Evolutionary conservation across 768 basidiomycete genomes (phyloP), one percentile per base, ranked within the genome.

Genomic region (Phylloporus arenicola): DNA sequence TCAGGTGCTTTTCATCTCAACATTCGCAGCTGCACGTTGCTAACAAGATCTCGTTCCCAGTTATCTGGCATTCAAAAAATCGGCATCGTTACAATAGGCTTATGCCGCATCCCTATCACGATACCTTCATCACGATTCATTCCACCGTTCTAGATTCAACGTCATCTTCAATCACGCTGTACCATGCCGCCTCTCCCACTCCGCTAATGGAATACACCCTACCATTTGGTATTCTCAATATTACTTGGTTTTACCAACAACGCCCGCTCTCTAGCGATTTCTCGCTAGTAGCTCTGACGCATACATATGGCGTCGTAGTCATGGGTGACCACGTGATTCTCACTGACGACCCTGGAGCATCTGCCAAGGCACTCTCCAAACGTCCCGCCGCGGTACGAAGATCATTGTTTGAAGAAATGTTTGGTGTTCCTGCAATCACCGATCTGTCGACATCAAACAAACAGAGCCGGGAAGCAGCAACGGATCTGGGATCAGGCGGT

Each of bases 321-420:
- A 75, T 91, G 45, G 90, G 90, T 1, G 83, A 91, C 51, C 68
- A 75, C 16, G 67, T 76, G 19, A 60, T 64, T 20, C 60, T 68
- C 19, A 63, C 69, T 1, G 68, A 73, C 43, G 75, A 75, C 12
- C 75, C 77, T 35, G 75, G 74, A 17, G 59, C 70, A 4, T 65
- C 68, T 13, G 69, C 76, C 17, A 72, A 64, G 31, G 73, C 68
- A 75, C 50, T 62, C 51, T 44, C 60, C 64, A 43, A 61, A 59
- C 19, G 52, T 51, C 33, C 62, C 61, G 48, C 60, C 55, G 57
- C 73, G 56, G 63, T 65, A 20, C 72, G 61, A 54, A 72, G 75
- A 51, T 86, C 89, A 8, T 72, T 96, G 7, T 91, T 94, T 70
- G 86, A 91, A 65, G 92, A 94, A 61, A 88, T 94, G 61, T 96